phyloP scores from a whole-genome alignment of 192 early-diverging fungal species.

The Neocallimastix lanati region DNA sequence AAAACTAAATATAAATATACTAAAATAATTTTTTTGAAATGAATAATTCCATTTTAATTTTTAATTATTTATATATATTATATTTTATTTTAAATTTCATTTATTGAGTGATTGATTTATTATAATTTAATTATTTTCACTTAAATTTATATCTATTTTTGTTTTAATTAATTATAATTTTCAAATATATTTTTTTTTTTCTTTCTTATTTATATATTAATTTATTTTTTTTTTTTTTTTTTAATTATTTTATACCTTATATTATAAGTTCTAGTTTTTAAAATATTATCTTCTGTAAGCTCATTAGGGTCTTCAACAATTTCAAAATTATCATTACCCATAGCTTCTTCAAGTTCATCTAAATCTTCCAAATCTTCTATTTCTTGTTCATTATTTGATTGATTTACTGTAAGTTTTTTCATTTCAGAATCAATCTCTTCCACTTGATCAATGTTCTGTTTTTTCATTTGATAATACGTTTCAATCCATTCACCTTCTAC shows the following conservation, averaged over 20 bases:
- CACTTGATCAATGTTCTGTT: constrained; percentile 32
- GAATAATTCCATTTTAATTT: too few species aligned
- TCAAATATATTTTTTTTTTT: too few species aligned
- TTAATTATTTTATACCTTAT: neutral
- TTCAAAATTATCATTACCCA: neutral
- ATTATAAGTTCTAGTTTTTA: constrained; percentile 55
- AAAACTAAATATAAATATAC: too few species aligned
- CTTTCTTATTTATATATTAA: too few species aligned
- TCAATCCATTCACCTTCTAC: constrained; percentile 37
- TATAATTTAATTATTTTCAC: too few species aligned
- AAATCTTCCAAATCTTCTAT: neutral
- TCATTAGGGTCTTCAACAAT: neutral
- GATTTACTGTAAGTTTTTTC: neutral
- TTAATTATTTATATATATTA: too few species aligned
- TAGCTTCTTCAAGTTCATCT: neutral
- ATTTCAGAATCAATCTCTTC: neutral
- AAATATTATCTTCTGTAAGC: constrained; percentile 40
- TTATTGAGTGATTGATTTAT: too few species aligned
- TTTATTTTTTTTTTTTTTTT: neutral
- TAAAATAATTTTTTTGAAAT: too few species aligned
- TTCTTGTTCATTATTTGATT: neutral
- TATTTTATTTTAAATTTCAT: too few species aligned
- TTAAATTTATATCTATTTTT: too few species aligned
- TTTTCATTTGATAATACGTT: constrained; percentile 70
- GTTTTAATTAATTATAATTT: too few species aligned